A percentile compares a stretch with the other conserved stretches of the same genome.
These are phyloP conservation scores for Glycine tomentella DNA, from an alignment of 306 rosid species.

Conservation along the genomic window DNA sequence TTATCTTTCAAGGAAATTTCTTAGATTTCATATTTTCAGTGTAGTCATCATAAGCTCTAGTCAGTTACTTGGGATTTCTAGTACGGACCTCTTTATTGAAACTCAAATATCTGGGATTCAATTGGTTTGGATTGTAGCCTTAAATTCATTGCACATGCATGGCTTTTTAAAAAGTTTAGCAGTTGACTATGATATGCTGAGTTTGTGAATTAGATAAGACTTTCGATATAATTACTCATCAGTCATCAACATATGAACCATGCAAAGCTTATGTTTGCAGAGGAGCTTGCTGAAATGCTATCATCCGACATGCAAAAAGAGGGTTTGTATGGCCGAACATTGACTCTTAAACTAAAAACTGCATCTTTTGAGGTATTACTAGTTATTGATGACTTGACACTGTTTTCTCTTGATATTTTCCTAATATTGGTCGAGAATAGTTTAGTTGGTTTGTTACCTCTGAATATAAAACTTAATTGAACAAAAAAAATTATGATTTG, in stretches of 20 bases:
- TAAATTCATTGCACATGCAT: constrained; percentile 11
- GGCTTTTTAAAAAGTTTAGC: constrained; percentile 34
- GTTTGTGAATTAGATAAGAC: constrained; percentile 10
- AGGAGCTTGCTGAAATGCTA: constrained; percentile 83
- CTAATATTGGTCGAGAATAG: constrained; percentile 11
- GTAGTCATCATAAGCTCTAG: constrained; percentile 11
- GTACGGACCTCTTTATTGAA: constrained; percentile 29
- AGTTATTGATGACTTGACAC: constrained; percentile 11
- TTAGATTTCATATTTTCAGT: constrained; percentile 14
- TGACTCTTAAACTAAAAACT: constrained; percentile 92
- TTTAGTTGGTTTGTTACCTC: constrained; percentile 30
- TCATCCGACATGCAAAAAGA: constrained; percentile 91
- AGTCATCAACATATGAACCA: constrained; percentile 32
- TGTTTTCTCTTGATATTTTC: constrained; percentile 35
- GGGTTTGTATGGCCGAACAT: constrained; percentile 80
- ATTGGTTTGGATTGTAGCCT: constrained; percentile 30
- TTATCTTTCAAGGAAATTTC: constrained; percentile 14
- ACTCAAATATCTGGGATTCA: background rate
- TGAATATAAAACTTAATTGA: constrained; percentile 1
- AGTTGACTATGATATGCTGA: constrained; percentile 27
- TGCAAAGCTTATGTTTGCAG: constrained; percentile 65
- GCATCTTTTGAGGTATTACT: constrained; percentile 83
- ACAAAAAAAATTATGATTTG: background rate
- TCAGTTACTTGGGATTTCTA: constrained; percentile 26
- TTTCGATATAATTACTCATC: constrained; percentile 11